A percentile compares a stretch with the other conserved stretches of the same genome.
phyloP scores from a whole-genome alignment of 2,329 filamentous ascomycete genomes.

The Trichoderma asperellum region DNA sequence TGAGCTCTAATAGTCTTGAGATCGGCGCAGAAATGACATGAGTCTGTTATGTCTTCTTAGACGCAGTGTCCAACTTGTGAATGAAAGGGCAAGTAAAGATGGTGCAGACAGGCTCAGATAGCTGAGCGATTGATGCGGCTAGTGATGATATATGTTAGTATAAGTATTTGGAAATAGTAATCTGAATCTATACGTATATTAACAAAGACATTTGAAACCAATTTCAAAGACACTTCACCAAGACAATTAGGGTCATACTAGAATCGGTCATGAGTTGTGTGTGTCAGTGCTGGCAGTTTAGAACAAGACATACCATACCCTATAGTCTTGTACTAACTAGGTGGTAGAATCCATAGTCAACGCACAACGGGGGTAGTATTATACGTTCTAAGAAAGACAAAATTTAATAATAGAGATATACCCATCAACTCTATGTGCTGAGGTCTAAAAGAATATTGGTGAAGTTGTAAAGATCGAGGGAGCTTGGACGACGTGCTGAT shows the following conservation, averaged over 20 bases:
- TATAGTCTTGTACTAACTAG: background rate
- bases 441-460: background rate
- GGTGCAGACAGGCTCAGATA: background rate
- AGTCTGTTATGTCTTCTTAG: background rate
- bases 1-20: background rate
- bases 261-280: background rate
- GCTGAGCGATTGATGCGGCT: background rate
- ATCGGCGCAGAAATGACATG: background rate
- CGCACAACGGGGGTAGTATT: background rate
- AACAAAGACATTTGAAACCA: background rate
- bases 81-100: background rate
- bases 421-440: background rate
- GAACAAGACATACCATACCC: background rate
- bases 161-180: background rate
- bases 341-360: background rate
- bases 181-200: background rate
- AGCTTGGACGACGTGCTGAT: background rate
- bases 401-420: background rate
- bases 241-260: background rate
- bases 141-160: background rate
- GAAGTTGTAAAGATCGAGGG: background rate
- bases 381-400: background rate
- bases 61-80: background rate
- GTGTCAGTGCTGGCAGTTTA: background rate
- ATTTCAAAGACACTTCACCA: background rate